These are phyloP conservation scores for Globisporangium parvum DNA, from an alignment of 352 stramenopile species.

Conservation along the genomic window DNA sequence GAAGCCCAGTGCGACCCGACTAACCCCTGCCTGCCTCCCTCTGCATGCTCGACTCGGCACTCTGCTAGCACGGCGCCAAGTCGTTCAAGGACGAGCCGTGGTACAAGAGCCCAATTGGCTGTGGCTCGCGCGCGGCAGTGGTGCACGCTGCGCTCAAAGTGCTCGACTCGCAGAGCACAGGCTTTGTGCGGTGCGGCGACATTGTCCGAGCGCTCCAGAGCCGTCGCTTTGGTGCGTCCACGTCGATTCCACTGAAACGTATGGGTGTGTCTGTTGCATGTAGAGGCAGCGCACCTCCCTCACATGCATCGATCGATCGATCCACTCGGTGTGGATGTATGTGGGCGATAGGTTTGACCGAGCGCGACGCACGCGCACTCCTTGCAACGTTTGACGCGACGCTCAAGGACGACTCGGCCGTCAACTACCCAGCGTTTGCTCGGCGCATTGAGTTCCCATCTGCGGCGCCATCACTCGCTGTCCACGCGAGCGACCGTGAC, in stretches of 20 bases:
- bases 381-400: conserved; percentile 25
- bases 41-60: background rate
- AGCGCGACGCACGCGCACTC: conserved; percentile 23
- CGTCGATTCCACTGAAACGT: background rate
- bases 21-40: background rate
- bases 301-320: background rate
- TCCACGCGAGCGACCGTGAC: conserved; percentile 19
- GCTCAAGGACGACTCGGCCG: conserved; percentile 15
- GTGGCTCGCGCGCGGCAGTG: conserved; percentile 41
- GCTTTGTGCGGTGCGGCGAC: conserved; percentile 25
- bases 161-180: conserved; percentile 26
- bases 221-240: conserved; percentile 23
- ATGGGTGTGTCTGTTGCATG: background rate
- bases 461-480: background rate
- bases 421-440: conserved; percentile 45
- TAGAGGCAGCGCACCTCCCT: background rate
- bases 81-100: conserved; percentile 57
- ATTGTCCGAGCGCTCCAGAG: conserved; percentile 30
- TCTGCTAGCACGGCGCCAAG: conserved; percentile 25
- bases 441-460: conserved; percentile 25
- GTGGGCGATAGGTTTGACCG: conserved; percentile 18
- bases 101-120: conserved; percentile 43
- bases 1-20: background rate
- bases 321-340: background rate
- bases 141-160: conserved; percentile 36